Conservation (phyloP, 345 rosid species). For the Toxicodendron radicans region DNA sequence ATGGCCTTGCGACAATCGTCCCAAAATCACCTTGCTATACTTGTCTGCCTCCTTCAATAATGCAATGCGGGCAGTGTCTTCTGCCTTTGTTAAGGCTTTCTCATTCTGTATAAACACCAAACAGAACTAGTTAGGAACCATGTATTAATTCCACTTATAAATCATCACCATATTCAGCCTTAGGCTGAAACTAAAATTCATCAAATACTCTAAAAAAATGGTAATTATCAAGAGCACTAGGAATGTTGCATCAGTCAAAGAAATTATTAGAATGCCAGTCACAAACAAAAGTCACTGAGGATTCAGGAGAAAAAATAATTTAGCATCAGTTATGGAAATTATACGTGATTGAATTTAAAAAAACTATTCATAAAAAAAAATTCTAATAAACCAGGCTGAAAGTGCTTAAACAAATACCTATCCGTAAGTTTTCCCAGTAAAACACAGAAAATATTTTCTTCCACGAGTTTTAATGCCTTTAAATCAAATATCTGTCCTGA, state of each 20-base stretch:
- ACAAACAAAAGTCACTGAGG: not conserved
- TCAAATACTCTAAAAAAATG: not conserved
- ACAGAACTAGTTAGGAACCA: conserved; percentile 7
- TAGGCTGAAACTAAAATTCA: not conserved
- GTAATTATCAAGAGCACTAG: not conserved
- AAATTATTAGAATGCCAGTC: not conserved
- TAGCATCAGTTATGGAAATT: no score
- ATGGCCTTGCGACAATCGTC: conserved; percentile 30
- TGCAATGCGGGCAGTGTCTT: conserved; percentile 16
- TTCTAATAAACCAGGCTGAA: not conserved
- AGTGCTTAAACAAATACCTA: not conserved
- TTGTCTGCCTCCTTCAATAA: conserved; percentile 47
- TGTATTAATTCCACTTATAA: not conserved
- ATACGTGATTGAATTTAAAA: no score
- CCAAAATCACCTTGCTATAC: conserved; percentile 46
- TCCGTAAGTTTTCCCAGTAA: not conserved
- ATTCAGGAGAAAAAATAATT: not conserved
- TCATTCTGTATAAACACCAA: conserved; percentile 38
- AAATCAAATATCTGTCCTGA: not conserved
- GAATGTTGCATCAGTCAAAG: not conserved
- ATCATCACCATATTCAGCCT: not conserved
- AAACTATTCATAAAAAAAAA: no score
- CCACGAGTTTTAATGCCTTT: not conserved
- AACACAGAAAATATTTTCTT: not conserved
- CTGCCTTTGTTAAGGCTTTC: conserved; percentile 31